phyloP scores from a whole-genome alignment of 352 stramenopile genomes.

The Globisporangium spiculum region DNA sequence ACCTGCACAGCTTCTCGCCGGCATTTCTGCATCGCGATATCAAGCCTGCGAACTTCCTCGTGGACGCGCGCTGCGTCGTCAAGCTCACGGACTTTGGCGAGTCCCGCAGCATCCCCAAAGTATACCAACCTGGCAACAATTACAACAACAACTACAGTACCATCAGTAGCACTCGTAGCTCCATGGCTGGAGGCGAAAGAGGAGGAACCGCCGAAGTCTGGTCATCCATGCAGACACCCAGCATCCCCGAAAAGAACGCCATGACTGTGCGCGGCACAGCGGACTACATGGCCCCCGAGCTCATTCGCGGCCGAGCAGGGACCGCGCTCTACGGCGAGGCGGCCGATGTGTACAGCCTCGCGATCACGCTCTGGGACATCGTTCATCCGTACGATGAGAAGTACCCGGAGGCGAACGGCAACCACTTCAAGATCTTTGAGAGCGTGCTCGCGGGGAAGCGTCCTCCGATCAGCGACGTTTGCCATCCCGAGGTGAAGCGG shows the following conservation, averaged over 20 bases:
- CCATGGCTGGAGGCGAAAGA: not conserved
- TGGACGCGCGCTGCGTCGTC: conserved; percentile 47
- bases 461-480: conserved; percentile 32
- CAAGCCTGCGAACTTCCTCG: conserved; percentile 64
- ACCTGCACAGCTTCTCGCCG: conserved; percentile 72
- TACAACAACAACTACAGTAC: conserved; percentile 19
- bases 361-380: conserved; percentile 83
- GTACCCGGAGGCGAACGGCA: conserved; percentile 53
- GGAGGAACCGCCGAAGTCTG: conserved; percentile 4
- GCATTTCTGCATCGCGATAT: conserved; percentile 71
- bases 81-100: conserved; percentile 73
- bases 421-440: conserved; percentile 72
- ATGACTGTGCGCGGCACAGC: conserved; percentile 79
- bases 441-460: conserved; percentile 56
- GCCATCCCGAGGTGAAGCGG: conserved; percentile 39
- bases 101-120: conserved; percentile 21
- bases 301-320: conserved; percentile 74
- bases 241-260: conserved; percentile 3
- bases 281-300: conserved; percentile 82
- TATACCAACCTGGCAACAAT: conserved; percentile 39
- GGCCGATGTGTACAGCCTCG: conserved; percentile 67
- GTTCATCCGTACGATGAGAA: conserved; percentile 57
- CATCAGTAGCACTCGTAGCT: conserved; percentile 6
- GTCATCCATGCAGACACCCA: conserved; percentile 8
- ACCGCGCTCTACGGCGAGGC: conserved; percentile 65